Evolutionary conservation across 208 protist species (phyloP), one percentile per base, ranked within the genome.

Genomic region (Leishmania tarentolae): DNA sequence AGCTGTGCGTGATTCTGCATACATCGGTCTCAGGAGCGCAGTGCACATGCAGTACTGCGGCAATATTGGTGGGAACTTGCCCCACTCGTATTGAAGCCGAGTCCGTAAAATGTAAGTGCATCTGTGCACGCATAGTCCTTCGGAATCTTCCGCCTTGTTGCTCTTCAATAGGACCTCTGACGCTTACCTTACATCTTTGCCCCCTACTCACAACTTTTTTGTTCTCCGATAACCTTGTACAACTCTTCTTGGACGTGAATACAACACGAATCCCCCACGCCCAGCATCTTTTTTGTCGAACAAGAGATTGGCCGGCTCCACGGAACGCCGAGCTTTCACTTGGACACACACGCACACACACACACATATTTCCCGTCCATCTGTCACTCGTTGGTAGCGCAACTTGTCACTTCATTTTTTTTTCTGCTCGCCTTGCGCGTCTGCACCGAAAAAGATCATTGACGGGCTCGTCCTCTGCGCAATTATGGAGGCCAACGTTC

Each of bases 401-500:
- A 40, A 68, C 61, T 35, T 28, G 1, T 35, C 31, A 35, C 31
- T 40, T 13, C 8, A 21, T 40, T 40, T 0, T 21, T 7, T 68
- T 3, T 42, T 13, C 31, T 15, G 11, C 57, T 63, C 57, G 61
- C 9, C 40, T 68, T 17, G 61, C 61, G 31, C 31, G 4, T 40
- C 31, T 40, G 61, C 8, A 40, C 0, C 61, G 28, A 3, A 28
- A 17, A 17, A 40, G 61, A 31, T 40, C 13, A 40, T 21, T 68
- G 31, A 24, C 31, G 31, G 13, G 24, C 40, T 40, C 31, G 17
- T 68, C 56, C 56, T 11, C 61, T 11, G 15, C n/a, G 31, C 31
- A 4, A 68, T 31, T 13, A 93, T 94, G 91, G 91, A 97, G 46
- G 78, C 81, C 28, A 93, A 97, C 78, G 84, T 95, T 7, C 92